Conservation (phyloP, 371 early-diverging fungal species). For the Circinella minor region DNA sequence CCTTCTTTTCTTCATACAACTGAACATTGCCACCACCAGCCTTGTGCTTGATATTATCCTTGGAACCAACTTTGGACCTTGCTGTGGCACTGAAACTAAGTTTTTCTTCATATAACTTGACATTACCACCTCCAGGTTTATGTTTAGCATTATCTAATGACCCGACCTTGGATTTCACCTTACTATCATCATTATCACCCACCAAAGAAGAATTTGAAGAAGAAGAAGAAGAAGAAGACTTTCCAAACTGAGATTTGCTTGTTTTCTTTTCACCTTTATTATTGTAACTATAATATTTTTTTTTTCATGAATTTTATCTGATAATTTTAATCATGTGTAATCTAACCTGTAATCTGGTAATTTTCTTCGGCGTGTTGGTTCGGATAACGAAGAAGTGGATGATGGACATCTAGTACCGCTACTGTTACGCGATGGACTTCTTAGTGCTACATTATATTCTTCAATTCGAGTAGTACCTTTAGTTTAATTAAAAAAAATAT, state of each 20-base stretch:
- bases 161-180: slow-evolving; percentile 24
- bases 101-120: slow-evolving; percentile 19
- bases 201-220: too few species aligned
- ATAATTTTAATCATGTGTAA: too few species aligned
- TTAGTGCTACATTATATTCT: slow-evolving; percentile 4
- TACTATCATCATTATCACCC: neutral
- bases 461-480: neutral
- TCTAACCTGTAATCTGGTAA: slow-evolving; percentile 15
- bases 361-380: slow-evolving; percentile 4
- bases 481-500: neutral
- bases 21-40: slow-evolving; percentile 22
- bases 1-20: slow-evolving; percentile 12
- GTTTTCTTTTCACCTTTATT: neutral
- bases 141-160: slow-evolving; percentile 26
- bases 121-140: slow-evolving; percentile 23
- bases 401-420: slow-evolving; percentile 2
- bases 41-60: slow-evolving; percentile 28
- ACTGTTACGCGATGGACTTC: slow-evolving; percentile 1
- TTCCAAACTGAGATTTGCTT: neutral
- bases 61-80: slow-evolving; percentile 20
- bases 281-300: too few species aligned
- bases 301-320: too few species aligned
- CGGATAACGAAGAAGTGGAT: slow-evolving; percentile 1
- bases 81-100: slow-evolving; percentile 1
- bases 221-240: neutral